These are phyloP conservation scores for Circinella umbellata DNA, from an alignment of 371 early-diverging fungal genomes.

Conservation along the genomic window DNA sequence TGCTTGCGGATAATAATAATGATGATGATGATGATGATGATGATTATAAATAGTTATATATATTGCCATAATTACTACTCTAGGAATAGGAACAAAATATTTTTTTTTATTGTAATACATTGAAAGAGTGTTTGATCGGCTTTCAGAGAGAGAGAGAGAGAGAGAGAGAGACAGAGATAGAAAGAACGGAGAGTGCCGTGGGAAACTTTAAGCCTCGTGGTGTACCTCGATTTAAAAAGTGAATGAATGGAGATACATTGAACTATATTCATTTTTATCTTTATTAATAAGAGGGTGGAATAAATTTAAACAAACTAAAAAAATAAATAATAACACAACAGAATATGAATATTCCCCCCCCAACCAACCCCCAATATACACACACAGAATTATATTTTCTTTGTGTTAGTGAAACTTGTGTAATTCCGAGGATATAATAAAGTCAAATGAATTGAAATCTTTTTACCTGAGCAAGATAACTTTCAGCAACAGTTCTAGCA, in stretches of 20 bases:
- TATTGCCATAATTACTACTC: neutral
- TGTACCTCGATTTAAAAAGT: no score
- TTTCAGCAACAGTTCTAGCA: slow-evolving; percentile 93
- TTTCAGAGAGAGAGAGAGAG: neutral
- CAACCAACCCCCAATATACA: neutral
- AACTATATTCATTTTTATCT: no score
- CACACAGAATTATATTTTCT: no score
- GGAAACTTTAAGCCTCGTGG: slow-evolving; percentile 13
- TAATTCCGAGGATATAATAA: neutral
- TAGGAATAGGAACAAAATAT: neutral
- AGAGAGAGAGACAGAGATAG: no score
- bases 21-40: neutral
- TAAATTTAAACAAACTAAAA: slow-evolving; percentile 11
- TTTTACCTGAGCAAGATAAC: slow-evolving; percentile 67
- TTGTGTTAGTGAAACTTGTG: neutral
- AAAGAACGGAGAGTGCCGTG: neutral
- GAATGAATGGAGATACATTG: neutral
- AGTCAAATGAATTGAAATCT: no score
- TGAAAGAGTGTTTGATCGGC: neutral
- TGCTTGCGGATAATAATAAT: no score
- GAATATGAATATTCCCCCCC: no score
- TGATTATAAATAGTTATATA: neutral
- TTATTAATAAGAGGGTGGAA: neutral
- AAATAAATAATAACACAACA: neutral
- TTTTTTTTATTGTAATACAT: neutral